phyloP scores from a whole-genome alignment of 305 asterid species.

The Plantago coronopus region DNA sequence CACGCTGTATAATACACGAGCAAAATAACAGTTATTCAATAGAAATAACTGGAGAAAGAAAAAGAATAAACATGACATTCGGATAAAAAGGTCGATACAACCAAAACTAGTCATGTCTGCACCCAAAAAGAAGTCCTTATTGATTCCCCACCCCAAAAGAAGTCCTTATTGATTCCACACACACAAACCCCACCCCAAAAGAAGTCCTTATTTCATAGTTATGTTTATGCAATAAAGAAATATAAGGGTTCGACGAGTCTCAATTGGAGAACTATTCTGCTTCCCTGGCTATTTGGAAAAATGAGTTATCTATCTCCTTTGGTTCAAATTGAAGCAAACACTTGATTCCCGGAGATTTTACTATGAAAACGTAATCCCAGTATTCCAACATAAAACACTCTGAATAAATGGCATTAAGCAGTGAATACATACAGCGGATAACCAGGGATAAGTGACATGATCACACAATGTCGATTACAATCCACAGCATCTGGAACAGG shows the following conservation, averaged over 20 bases:
- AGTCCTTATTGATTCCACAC: too few relatives aligned
- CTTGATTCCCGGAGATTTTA: neutral
- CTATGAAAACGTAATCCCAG: neutral
- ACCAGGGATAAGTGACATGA: constrained; percentile 91
- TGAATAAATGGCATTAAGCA: constrained; percentile 6
- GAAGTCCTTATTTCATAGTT: too few relatives aligned
- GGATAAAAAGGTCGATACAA: too few relatives aligned
- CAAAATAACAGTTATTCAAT: constrained; percentile 17
- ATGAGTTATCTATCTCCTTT: too few relatives aligned
- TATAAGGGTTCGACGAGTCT: too few relatives aligned
- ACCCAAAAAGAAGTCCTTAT: too few relatives aligned
- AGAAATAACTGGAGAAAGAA: constrained; percentile 2
- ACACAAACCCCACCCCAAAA: too few relatives aligned
- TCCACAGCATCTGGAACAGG: constrained; percentile 96
- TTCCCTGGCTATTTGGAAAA: too few relatives aligned
- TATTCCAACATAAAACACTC: constrained; percentile 17
- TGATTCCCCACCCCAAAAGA: too few relatives aligned
- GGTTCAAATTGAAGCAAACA: too few relatives aligned
- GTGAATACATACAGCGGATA: constrained; percentile 76
- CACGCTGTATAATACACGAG: constrained; percentile 48
- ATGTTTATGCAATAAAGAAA: too few relatives aligned
- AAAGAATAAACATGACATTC: neutral
- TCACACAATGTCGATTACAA: constrained; percentile 84
- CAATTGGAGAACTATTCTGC: neutral
- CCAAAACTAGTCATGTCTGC: too few relatives aligned